Base-by-base conservation (phyloP, 208 protist species). In the Leishmania guyanensis region DNA sequence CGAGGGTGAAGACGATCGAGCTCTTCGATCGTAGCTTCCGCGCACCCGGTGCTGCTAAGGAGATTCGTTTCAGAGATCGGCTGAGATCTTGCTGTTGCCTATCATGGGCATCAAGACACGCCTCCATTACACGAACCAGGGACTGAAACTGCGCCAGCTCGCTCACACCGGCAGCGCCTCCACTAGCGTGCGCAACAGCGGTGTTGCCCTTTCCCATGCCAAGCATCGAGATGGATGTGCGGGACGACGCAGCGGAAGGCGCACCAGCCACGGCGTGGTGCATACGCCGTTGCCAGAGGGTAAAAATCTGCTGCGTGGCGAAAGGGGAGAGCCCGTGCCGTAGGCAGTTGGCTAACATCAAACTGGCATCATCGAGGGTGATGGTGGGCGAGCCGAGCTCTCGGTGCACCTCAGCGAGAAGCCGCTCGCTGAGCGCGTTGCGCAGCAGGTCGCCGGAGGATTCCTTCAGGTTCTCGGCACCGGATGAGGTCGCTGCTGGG, bases 101-200 rank as follows among this genome's bases (percentile, higher is more conserved):
- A 26, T 83, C 82, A 43, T 85, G 68, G 17, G 73, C 84, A n/a
- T 92, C 89, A 8, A 92, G 83, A 77, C 84, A 92, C 16, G 89
- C 90, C 71, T 95, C 92, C 83, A 94, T 74, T 29, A 95, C 86
- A 70, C 92, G 92, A 26, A 90, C 84, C 26, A 95, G 72, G 2
- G 88, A 80, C 70, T 94, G 83, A 62, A 83, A 83, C 66, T 81
- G 74, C 65, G 53, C n/a, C 14, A 77, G 43, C 68, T 77, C 60
- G n/a, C 76, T 51, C 33, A 62, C 69, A 53, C 64, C 66, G 29
- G 79, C 64, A 73, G 70, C 76, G 36, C 75, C 82, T 65, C 46
- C 68, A 36, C 36, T 60, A 26, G 46, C 56, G 54, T 64, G 29
- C 22, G 60, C 53, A 79, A 82, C 2, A 43, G 20, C 60, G 33